A percentile compares a stretch with the other conserved stretches of the same genome.
These are phyloP conservation scores for Penicillium angulare DNA, from an alignment of 495 filamentous ascomycete genomes.

Conservation along the genomic window DNA sequence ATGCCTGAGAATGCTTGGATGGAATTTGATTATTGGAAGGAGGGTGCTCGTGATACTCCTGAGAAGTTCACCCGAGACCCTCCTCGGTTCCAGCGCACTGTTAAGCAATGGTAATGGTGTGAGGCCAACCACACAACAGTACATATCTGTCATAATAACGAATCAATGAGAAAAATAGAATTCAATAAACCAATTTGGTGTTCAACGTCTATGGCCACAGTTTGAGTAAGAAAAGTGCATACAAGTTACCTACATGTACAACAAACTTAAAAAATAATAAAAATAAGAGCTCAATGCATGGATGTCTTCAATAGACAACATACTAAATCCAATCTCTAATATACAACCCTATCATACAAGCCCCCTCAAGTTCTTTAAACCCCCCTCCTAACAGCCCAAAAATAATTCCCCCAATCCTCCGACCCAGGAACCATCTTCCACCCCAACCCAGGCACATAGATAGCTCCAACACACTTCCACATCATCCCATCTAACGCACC, in stretches of 20 bases:
- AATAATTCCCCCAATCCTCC: slow-evolving; percentile 93
- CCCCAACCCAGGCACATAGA: slow-evolving; percentile 87
- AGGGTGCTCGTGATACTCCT: slow-evolving; percentile 56
- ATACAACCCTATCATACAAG: slow-evolving; percentile 14
- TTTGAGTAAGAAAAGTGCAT: background rate
- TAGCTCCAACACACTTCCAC: slow-evolving; percentile 66
- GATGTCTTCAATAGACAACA: too few relatives aligned
- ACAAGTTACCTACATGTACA: background rate
- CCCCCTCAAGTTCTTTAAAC: slow-evolving; percentile 18
- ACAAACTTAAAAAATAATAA: too few relatives aligned
- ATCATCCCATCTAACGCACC: slow-evolving; percentile 47
- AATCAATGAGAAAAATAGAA: slow-evolving; percentile 9
- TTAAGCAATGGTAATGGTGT: slow-evolving; percentile 41
- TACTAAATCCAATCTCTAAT: background rate
- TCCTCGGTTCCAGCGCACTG: slow-evolving; percentile 50
- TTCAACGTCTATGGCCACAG: background rate
- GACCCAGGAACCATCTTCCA: slow-evolving; percentile 83
- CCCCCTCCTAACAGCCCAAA: slow-evolving; percentile 79
- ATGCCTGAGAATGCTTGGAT: slow-evolving; percentile 69
- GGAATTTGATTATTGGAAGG: slow-evolving; percentile 68
- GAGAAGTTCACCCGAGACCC: slow-evolving; percentile 53
- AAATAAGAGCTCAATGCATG: too few relatives aligned
- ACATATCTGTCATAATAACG: background rate
- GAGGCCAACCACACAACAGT: background rate
- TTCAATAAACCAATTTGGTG: background rate